phyloP scores from a whole-genome alignment of 2,329 filamentous ascomycete species.

The Monilinia laxa region DNA sequence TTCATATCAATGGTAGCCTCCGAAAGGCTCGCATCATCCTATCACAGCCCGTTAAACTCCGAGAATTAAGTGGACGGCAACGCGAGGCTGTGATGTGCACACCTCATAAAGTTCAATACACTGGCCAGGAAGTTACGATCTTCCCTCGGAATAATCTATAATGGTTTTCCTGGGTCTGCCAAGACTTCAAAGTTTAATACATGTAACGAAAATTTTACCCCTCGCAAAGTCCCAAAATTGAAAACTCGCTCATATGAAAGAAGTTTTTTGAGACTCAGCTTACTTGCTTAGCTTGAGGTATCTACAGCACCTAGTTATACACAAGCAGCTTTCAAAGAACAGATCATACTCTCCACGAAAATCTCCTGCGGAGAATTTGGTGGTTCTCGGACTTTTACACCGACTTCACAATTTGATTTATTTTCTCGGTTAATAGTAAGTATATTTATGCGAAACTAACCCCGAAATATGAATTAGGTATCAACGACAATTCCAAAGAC shows the following conservation, averaged over 20 bases:
- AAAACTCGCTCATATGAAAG: neutral
- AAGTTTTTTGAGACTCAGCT: too few relatives aligned
- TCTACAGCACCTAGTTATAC: too few relatives aligned
- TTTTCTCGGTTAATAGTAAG: too few relatives aligned
- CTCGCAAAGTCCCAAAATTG: rapidly evolving
- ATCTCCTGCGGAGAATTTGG: neutral
- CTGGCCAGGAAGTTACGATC: neutral
- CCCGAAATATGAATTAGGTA: neutral
- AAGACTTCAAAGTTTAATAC: neutral
- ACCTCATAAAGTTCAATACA: neutral
- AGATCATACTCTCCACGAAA: neutral
- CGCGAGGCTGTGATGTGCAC: neutral
- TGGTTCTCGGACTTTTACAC: neutral
- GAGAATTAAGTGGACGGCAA: too few relatives aligned
- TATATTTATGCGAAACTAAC: neutral
- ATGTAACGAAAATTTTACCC: neutral
- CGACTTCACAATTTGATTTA: too few relatives aligned
- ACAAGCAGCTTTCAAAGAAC: rapidly evolving
- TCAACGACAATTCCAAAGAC: neutral
- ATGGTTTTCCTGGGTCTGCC: neutral
- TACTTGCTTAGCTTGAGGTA: too few relatives aligned
- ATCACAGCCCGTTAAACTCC: too few relatives aligned
- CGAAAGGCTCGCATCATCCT: too few relatives aligned
- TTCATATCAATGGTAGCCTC: too few relatives aligned
- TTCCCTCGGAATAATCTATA: too few relatives aligned